Evolutionary conservation across 768 basidiomycete species (phyloP).

Genomic region (Hemileccinum impolitum): DNA sequence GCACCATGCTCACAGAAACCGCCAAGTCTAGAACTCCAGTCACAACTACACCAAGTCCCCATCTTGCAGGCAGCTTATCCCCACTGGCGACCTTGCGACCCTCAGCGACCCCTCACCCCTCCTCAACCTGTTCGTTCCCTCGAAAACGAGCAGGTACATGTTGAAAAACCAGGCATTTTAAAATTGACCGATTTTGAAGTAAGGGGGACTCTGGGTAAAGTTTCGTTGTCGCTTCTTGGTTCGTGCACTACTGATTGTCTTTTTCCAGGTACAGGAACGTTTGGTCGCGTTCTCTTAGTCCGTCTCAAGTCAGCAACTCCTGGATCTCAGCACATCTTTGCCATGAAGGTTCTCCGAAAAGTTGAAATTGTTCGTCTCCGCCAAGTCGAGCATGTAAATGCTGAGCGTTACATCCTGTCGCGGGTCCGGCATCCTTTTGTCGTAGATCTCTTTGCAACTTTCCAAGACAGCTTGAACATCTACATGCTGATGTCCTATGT

Average conservation of each 20-base stretch:
- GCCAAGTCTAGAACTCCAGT: slow-evolving; percentile 8
- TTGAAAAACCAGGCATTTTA: slow-evolving; percentile 52
- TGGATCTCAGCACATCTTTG: slow-evolving; percentile 54
- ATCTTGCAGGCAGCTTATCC: slow-evolving; percentile 7
- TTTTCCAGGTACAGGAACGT: slow-evolving; percentile 87
- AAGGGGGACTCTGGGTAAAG: slow-evolving; percentile 66
- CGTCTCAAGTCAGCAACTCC: slow-evolving; percentile 59
- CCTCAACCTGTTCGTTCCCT: slow-evolving; percentile 49
- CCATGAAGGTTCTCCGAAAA: slow-evolving; percentile 88
- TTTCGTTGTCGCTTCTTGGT: slow-evolving; percentile 18
- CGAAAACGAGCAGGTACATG: slow-evolving; percentile 67
- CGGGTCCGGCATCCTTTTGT: slow-evolving; percentile 92
- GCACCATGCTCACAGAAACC: slow-evolving; percentile 7
- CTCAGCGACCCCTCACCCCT: slow-evolving; percentile 23
- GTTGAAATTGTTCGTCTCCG: slow-evolving; percentile 83
- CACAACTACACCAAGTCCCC: slow-evolving; percentile 3
- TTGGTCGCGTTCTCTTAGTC: slow-evolving; percentile 89
- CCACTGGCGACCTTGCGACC: slow-evolving; percentile 8
- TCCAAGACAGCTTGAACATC: slow-evolving; percentile 94
- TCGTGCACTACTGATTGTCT: slow-evolving; percentile 1
- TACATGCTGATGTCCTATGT: slow-evolving; percentile 98
- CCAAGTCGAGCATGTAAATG: slow-evolving; percentile 97
- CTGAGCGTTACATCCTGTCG: slow-evolving; percentile 91
- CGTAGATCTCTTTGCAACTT: slow-evolving; percentile 93
- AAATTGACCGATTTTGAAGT: slow-evolving; percentile 79